These are phyloP conservation scores for Silene uniflora DNA, from an alignment of 148 eudicot genomes.

Conservation along the genomic window DNA sequence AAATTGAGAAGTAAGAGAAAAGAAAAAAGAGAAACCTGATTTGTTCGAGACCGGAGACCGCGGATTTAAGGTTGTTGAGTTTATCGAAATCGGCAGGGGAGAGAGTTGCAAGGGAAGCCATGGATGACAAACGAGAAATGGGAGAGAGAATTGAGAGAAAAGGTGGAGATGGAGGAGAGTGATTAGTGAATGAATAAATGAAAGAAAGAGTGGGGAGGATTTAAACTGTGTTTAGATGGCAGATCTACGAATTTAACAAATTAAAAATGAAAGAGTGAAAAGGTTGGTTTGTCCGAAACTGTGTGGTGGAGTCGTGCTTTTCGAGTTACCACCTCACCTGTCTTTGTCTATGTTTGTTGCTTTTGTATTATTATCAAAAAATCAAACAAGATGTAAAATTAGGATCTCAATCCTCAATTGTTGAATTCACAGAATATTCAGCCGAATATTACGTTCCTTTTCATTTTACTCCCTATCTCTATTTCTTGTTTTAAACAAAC, in stretches of 20 bases:
- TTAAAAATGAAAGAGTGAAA: neutral
- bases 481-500: no score
- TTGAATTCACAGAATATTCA: no score
- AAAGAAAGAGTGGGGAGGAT: neutral
- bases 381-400: no score
- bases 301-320: no score
- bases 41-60: conserved; percentile 48
- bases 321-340: no score
- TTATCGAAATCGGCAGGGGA: conserved; percentile 52
- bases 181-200: neutral
- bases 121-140: neutral
- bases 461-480: no score
- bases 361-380: no score
- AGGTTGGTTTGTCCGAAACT: conserved; percentile 7
- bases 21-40: conserved; percentile 45
- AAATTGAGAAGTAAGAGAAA: neutral
- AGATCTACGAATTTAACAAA: neutral
- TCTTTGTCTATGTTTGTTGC: no score
- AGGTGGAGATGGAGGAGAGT: neutral
- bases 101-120: conserved; percentile 46
- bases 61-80: conserved; percentile 57
- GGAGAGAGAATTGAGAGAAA: conserved; percentile 24
- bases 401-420: no score
- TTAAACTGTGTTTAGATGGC: neutral
- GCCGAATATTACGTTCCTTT: no score